These are phyloP conservation scores for Brachypodium distachyon DNA, from an alignment of 202 grass and related monocot species.

Conservation along the genomic window DNA sequence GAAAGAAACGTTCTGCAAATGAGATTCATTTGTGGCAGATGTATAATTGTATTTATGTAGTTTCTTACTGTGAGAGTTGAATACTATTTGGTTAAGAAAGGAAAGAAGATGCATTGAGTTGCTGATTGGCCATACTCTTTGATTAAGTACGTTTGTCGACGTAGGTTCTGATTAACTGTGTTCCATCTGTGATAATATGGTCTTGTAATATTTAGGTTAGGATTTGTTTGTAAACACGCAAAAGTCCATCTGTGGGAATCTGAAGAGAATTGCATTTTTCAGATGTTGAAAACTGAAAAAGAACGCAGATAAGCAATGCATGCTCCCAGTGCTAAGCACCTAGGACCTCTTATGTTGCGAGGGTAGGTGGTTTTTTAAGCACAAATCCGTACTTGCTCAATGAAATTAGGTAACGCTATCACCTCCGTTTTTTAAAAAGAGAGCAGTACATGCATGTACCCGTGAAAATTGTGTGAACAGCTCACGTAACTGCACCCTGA, in stretches of 20 bases:
- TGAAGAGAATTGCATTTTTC: background rate
- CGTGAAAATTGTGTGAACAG: background rate
- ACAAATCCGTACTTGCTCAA: too few species aligned
- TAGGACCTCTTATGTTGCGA: too few species aligned
- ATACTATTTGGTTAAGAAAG: background rate
- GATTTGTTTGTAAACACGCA: background rate
- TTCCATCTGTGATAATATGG: background rate
- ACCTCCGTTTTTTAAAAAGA: too few species aligned
- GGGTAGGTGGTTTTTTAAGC: too few species aligned
- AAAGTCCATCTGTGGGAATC: background rate
- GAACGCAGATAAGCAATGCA: background rate
- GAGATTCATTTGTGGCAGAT: background rate
- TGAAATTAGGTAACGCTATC: too few species aligned
- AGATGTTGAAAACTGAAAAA: conserved; percentile 4
- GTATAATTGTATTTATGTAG: conserved; percentile 6
- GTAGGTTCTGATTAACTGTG: conserved; percentile 2
- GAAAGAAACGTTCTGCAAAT: background rate
- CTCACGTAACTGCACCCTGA: too few species aligned
- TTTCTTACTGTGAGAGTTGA: background rate
- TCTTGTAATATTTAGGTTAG: background rate
- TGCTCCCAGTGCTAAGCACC: too few species aligned
- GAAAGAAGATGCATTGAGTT: background rate
- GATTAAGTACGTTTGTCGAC: background rate
- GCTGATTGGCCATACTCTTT: background rate
- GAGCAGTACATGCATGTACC: too few species aligned